These are phyloP conservation scores for Herpetospermum pedunculosum DNA, from an alignment of 306 rosid genomes.

Conservation along the genomic window DNA sequence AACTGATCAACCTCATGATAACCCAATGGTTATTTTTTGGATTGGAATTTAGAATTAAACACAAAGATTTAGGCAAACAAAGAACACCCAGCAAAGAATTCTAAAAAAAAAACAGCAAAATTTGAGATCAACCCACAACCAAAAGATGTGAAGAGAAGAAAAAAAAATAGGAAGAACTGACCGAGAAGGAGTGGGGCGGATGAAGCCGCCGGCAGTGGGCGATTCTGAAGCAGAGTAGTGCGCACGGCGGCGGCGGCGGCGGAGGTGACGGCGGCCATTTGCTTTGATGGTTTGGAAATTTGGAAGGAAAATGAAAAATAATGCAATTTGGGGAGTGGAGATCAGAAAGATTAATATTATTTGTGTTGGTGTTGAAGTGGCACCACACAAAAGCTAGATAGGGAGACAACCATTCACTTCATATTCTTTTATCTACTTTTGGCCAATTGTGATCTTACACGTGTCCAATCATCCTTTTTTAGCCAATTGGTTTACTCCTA, in stretches of 20 bases:
- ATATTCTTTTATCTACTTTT: slow-evolving; percentile 45
- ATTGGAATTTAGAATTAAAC: too few species aligned
- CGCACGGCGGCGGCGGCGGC: slow-evolving; percentile 37
- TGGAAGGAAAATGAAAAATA: neutral
- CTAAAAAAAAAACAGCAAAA: too few species aligned
- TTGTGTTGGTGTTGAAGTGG: slow-evolving; percentile 12
- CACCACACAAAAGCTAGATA: slow-evolving; percentile 47
- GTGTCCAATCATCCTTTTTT: slow-evolving; percentile 30
- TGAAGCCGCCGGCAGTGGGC: slow-evolving; percentile 26
- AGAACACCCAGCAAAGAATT: too few species aligned
- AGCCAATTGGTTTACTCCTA: neutral
- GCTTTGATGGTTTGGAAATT: neutral
- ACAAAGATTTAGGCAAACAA: too few species aligned
- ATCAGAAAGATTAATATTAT: slow-evolving; percentile 22
- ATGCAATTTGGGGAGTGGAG: slow-evolving; percentile 2
- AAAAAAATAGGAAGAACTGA: slow-evolving; percentile 10
- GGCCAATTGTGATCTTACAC: slow-evolving; percentile 38
- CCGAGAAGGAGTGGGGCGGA: slow-evolving; percentile 56
- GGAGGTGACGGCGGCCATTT: slow-evolving; percentile 76
- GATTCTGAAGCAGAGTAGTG: slow-evolving; percentile 41
- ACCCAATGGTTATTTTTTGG: too few species aligned
- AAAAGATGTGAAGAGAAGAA: neutral
- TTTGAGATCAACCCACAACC: neutral
- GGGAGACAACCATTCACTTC: slow-evolving; percentile 26
- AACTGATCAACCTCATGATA: too few species aligned